Conservation (phyloP, 2,329 filamentous ascomycete genomes). For the Cercospora sp. region DNA sequence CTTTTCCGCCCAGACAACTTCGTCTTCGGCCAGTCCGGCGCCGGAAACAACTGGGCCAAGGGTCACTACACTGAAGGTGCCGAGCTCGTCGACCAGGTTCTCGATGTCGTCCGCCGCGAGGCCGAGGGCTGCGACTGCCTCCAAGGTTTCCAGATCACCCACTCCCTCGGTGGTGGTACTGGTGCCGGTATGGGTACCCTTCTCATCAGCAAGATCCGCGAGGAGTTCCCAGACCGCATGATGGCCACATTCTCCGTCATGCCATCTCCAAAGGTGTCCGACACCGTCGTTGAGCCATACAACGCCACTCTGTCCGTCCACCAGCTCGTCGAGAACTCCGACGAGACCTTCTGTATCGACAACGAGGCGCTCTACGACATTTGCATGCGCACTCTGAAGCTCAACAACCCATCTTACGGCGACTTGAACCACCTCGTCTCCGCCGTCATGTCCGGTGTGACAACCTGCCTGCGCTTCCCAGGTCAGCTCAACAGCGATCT, state of each 20-base stretch:
- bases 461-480: constrained; percentile 97
- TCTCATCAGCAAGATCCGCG: constrained; percentile 99
- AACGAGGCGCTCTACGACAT: constrained; percentile 99
- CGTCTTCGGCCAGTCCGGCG: constrained; percentile 98
- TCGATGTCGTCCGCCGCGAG: constrained; percentile 98
- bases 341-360: constrained; percentile 99
- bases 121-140: constrained; percentile 99
- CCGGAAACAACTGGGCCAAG: constrained; percentile 99
- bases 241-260: constrained; percentile 99
- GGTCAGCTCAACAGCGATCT: constrained; percentile 99
- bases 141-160: constrained; percentile 99
- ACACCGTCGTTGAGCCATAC: constrained; percentile 99
- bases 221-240: constrained; percentile 99
- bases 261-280: constrained; percentile 98
- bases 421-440: constrained; percentile 99
- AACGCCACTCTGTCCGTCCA: constrained; percentile 98
- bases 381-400: constrained; percentile 99
- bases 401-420: constrained; percentile 96
- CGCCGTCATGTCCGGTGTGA: constrained; percentile 99
- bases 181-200: constrained; percentile 99
- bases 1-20: constrained; percentile 99
- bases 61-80: constrained; percentile 99
- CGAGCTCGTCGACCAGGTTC: constrained; percentile 95
- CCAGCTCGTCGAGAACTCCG: constrained; percentile 99
- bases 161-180: constrained; percentile 99